These are phyloP conservation scores for Plasmodium cynomolgi DNA, from an alignment of 169 alveolate species.

Conservation along the genomic window DNA sequence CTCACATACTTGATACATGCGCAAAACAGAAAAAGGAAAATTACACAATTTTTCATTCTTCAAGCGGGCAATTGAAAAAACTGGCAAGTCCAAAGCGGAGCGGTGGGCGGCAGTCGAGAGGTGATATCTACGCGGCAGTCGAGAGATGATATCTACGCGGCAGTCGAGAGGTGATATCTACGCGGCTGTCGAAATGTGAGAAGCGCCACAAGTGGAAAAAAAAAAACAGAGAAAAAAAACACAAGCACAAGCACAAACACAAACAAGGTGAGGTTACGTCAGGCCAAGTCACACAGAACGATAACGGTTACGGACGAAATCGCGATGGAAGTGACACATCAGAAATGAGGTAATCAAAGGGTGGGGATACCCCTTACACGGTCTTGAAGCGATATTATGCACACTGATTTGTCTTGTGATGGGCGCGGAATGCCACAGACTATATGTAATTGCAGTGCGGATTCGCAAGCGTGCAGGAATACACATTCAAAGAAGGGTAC, in stretches of 20 bases:
- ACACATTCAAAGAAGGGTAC: not conserved
- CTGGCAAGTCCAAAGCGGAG: not conserved
- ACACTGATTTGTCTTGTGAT: not conserved
- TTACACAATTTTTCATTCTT: slow-evolving; percentile 50
- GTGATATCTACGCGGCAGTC: not conserved
- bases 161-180: not conserved
- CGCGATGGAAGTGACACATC: not conserved
- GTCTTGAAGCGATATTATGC: not conserved
- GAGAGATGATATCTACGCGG: too few relatives aligned
- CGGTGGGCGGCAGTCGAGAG: not conserved
- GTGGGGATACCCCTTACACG: not conserved
- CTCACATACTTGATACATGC: slow-evolving; percentile 16
- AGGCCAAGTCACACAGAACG: not conserved
- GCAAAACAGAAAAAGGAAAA: slow-evolving; percentile 8
- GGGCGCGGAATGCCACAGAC: not conserved
- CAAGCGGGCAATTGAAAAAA: slow-evolving; percentile 8
- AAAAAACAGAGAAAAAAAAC: not conserved
- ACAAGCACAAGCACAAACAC: not conserved
- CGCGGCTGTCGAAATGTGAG: not conserved
- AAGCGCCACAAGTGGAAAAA: not conserved
- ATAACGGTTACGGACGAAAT: not conserved
- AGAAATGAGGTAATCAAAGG: not conserved
- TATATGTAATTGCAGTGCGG: not conserved
- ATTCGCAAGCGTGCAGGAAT: not conserved
- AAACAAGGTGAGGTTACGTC: not conserved